A percentile compares a stretch with the other conserved stretches of the same genome.
These are phyloP conservation scores for Perkinsus marinus DNA, from an alignment of 169 alveolate species.

Conservation along the genomic window DNA sequence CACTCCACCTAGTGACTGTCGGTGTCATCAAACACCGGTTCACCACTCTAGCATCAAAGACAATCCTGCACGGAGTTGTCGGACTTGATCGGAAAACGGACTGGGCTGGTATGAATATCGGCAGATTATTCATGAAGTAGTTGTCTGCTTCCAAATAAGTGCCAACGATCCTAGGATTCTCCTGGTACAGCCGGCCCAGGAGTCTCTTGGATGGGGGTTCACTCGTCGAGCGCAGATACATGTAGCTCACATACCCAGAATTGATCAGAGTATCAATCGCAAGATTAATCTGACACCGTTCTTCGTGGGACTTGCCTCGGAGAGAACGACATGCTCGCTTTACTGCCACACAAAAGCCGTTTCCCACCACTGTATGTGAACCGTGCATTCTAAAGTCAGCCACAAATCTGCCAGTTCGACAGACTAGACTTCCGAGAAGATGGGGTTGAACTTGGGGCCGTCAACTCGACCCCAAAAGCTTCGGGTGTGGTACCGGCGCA, in stretches of 20 bases:
- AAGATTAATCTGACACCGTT: neutral
- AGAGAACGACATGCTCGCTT: neutral
- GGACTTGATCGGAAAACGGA: neutral
- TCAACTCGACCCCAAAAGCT: too few relatives aligned
- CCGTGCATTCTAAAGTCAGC: neutral
- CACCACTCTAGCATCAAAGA: neutral
- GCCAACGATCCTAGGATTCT: neutral
- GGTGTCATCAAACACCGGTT: neutral
- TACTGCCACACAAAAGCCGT: neutral
- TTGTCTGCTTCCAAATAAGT: neutral
- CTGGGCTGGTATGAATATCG: neutral
- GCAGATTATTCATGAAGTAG: neutral
- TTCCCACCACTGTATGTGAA: neutral
- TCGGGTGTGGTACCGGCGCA: neutral
- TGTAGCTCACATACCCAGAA: neutral
- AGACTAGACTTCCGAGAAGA: neutral
- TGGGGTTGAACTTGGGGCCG: neutral
- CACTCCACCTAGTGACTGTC: neutral
- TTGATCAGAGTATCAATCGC: neutral
- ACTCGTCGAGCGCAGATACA: neutral
- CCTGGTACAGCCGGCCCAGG: neutral
- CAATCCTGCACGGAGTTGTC: neutral
- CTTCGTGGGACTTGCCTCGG: neutral
- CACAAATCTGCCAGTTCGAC: neutral
- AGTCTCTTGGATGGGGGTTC: neutral